Conservation (phyloP, 2,329 filamentous ascomycete species). For the Fulvia fulva region DNA sequence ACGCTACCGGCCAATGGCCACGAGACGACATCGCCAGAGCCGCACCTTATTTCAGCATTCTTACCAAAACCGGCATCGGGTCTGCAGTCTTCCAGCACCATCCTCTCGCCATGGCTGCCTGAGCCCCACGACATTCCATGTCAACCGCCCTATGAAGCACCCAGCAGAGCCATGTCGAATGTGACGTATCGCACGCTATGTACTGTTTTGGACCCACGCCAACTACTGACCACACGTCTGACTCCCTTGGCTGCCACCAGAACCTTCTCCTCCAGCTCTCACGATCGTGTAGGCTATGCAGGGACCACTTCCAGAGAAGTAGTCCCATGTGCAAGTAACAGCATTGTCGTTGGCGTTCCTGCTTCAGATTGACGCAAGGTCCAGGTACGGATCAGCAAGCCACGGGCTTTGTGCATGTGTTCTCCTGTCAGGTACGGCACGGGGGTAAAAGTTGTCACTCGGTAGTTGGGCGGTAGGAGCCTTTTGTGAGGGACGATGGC, state of each 20-base stretch:
- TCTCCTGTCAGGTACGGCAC: background rate
- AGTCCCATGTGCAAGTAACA: background rate
- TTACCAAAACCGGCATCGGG: conserved; percentile 1
- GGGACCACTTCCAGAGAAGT: conserved; percentile 1
- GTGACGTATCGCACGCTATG: conserved; percentile 15
- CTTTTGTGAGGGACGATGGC: background rate
- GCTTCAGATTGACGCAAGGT: background rate
- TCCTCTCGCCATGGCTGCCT: conserved; percentile 15
- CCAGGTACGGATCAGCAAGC: background rate
- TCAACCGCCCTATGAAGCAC: background rate
- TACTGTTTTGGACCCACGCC: background rate
- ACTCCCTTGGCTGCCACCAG: background rate
- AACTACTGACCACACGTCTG: background rate
- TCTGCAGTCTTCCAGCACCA: background rate
- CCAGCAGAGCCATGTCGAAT: conserved; percentile 5
- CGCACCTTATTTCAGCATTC: conserved; percentile 18
- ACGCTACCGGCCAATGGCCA: conserved; percentile 12
- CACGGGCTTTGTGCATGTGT: background rate
- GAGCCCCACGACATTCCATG: conserved; percentile 8
- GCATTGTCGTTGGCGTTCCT: background rate
- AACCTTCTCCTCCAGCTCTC: background rate
- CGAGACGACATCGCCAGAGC: conserved; percentile 10
- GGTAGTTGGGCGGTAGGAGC: background rate
- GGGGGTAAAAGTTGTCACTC: background rate
- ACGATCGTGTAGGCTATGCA: background rate